Conservation (phyloP, 306 rosid species). For the Begonia masoniana region DNA sequence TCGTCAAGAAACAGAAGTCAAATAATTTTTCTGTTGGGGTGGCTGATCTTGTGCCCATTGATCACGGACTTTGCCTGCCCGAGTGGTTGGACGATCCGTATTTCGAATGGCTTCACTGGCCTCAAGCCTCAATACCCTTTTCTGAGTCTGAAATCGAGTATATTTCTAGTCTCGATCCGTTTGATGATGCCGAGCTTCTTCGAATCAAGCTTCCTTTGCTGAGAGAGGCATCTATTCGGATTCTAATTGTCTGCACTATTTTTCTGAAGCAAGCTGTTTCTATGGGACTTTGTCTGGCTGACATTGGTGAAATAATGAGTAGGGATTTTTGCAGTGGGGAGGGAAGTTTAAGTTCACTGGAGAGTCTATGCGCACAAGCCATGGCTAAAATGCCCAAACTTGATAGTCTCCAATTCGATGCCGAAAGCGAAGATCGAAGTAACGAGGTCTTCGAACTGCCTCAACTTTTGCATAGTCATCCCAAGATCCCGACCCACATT, state of each 20-base stretch:
- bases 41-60: constrained; percentile 76
- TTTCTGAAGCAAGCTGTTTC: constrained; percentile 61
- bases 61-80: constrained; percentile 90
- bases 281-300: constrained; percentile 59
- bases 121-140: constrained; percentile 76
- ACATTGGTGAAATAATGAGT: constrained; percentile 76
- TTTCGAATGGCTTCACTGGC: constrained; percentile 97
- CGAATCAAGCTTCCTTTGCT: constrained; percentile 45
- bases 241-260: constrained; percentile 68
- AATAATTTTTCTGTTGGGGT: constrained; percentile 15
- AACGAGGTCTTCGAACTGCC: constrained; percentile 15
- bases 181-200: constrained; percentile 58
- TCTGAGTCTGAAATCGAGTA: constrained; percentile 59
- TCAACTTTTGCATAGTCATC: constrained; percentile 13
- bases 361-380: constrained; percentile 43
- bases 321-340: constrained; percentile 37
- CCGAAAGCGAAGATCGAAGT: constrained; percentile 9
- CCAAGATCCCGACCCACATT: constrained; percentile 12
- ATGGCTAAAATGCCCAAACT: constrained; percentile 27
- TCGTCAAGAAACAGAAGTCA: constrained; percentile 38
- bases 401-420: constrained; percentile 4
- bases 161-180: constrained; percentile 63
- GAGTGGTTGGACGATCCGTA: constrained; percentile 95
- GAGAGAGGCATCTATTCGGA: constrained; percentile 61
- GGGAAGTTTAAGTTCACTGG: constrained; percentile 39